phyloP scores from a whole-genome alignment of 2,329 filamentous ascomycete species.

The Fusarium mundagurra region DNA sequence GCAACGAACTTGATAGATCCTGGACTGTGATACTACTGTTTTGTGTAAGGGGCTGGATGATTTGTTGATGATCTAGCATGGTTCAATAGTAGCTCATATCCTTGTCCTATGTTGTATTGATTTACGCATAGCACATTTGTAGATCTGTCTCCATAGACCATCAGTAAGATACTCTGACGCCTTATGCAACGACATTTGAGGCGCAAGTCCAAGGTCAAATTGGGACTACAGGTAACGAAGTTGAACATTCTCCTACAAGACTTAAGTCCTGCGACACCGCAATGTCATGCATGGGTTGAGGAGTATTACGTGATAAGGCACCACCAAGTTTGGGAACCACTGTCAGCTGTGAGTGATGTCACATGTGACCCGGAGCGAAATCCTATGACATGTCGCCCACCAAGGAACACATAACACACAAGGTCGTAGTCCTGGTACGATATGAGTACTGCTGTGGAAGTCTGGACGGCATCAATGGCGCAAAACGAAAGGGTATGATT shows the following conservation, averaged over 20 bases:
- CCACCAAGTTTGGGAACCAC: not conserved
- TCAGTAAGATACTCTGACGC: not conserved
- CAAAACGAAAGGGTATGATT: constrained; percentile 37
- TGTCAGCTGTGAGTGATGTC: constrained; percentile 16
- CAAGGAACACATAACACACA: not conserved
- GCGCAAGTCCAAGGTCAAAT: not conserved
- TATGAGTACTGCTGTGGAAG: not conserved
- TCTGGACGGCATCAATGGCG: not conserved
- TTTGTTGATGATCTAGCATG: not conserved
- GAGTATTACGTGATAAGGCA: not conserved
- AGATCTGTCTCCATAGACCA: not conserved
- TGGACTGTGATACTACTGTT: not conserved
- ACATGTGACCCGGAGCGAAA: not conserved
- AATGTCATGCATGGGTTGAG: not conserved
- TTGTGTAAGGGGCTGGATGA: not conserved
- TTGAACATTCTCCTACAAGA: not conserved
- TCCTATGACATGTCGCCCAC: not conserved
- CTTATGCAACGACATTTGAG: not conserved
- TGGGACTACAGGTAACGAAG: not conserved
- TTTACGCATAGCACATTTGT: not conserved
- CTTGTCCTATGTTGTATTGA: not conserved
- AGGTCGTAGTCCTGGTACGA: not conserved
- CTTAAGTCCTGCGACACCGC: not conserved
- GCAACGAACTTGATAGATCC: not conserved
- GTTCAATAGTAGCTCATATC: not conserved